phyloP scores from a whole-genome alignment of 2,329 filamentous ascomycete species.

The Cladobotryum mycophilum region DNA sequence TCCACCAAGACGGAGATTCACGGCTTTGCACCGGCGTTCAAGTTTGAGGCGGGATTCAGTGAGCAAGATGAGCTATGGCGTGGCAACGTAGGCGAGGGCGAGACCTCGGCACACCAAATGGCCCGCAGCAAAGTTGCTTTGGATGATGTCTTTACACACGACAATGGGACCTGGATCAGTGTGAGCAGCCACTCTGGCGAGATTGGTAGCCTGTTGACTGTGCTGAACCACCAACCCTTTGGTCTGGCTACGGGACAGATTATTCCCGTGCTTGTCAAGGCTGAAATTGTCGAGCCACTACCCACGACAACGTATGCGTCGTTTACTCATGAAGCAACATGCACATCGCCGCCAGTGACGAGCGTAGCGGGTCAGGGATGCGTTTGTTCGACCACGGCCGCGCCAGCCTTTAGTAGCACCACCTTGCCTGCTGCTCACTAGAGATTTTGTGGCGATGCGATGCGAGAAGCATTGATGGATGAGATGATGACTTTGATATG shows the following conservation, averaged over 20 bases:
- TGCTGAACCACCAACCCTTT: slow-evolving; percentile 57
- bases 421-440: too few relatives aligned
- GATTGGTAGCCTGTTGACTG: slow-evolving; percentile 45
- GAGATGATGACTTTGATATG: too few relatives aligned
- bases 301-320: slow-evolving; percentile 26
- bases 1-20: slow-evolving; percentile 48
- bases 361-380: slow-evolving; percentile 36
- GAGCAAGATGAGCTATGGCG: slow-evolving; percentile 47
- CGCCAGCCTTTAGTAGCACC: neutral
- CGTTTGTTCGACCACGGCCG: slow-evolving; percentile 25
- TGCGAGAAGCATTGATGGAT: too few relatives aligned
- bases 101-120: slow-evolving; percentile 43
- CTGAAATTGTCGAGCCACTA: slow-evolving; percentile 34
- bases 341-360: slow-evolving; percentile 37
- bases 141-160: slow-evolving; percentile 50
- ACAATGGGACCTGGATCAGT: slow-evolving; percentile 50
- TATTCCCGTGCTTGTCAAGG: slow-evolving; percentile 61
- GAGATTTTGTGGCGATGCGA: too few relatives aligned
- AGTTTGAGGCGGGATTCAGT: slow-evolving; percentile 55
- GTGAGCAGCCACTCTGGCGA: slow-evolving; percentile 56
- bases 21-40: slow-evolving; percentile 44
- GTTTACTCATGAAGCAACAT: slow-evolving; percentile 37
- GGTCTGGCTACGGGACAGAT: slow-evolving; percentile 58
- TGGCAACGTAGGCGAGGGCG: slow-evolving; percentile 33
- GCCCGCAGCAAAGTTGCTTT: slow-evolving; percentile 43